Evolutionary conservation across 2,329 filamentous ascomycete genomes (phyloP).

Genomic region (Exophiala aquamarina): DNA sequence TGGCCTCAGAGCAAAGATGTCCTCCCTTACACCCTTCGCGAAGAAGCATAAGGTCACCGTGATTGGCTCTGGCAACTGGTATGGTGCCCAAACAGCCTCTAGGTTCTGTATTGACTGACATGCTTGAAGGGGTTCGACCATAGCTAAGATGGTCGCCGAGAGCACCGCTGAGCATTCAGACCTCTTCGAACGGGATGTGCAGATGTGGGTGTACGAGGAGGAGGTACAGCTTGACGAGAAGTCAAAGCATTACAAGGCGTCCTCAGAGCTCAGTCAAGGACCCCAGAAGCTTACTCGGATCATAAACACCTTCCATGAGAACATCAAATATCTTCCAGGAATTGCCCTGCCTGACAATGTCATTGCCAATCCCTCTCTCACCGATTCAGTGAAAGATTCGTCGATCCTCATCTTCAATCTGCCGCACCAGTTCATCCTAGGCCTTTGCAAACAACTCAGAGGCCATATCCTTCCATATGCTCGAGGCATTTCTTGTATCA

Average conservation of each 20-base stretch:
- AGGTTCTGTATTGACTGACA: not conserved
- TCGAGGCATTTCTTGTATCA: conserved; percentile 94
- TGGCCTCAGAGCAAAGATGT: conserved; percentile 39
- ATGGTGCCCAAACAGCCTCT: conserved; percentile 31
- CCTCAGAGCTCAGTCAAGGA: conserved; percentile 57
- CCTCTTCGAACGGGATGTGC: conserved; percentile 82
- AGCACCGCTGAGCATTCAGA: conserved; percentile 77
- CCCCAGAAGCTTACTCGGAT: conserved; percentile 84
- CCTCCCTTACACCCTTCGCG: conserved; percentile 50
- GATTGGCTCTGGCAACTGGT: conserved; percentile 97
- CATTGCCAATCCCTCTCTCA: conserved; percentile 76
- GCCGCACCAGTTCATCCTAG: conserved; percentile 91
- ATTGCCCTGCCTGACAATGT: conserved; percentile 80
- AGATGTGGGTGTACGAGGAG: conserved; percentile 99
- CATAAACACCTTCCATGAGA: conserved; percentile 93
- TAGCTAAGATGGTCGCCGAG: conserved; percentile 94
- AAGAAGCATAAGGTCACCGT: conserved; percentile 92
- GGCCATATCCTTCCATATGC: conserved; percentile 91
- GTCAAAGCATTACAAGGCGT: conserved; percentile 70
- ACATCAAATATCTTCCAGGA: conserved; percentile 94
- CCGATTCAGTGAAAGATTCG: conserved; percentile 77
- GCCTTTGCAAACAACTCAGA: conserved; percentile 78
- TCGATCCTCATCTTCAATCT: conserved; percentile 95
- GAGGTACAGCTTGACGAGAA: conserved; percentile 71
- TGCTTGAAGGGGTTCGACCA: conserved; percentile 80